Percentiles rank a stretch among this genome's conserved stretches.
phyloP scores from a whole-genome alignment of 805 yeast genomes.

The Saccharomycopsis sp. region DNA sequence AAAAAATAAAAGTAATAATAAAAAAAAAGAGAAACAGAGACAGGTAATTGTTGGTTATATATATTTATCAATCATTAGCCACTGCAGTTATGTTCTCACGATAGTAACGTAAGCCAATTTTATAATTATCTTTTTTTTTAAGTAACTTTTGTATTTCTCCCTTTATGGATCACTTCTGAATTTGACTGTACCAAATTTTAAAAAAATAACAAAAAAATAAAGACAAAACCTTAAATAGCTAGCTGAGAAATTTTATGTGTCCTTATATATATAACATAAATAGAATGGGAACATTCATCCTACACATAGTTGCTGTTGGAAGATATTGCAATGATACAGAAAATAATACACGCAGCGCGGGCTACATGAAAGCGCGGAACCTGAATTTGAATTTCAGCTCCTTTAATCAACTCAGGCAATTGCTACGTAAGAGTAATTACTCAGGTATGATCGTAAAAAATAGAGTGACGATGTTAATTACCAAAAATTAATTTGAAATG shows the following conservation, averaged over 20 bases:
- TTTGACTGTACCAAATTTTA: constrained; percentile 2
- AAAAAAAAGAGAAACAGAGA: background rate
- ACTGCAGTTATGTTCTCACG: background rate
- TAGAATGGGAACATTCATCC: background rate
- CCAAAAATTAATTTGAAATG: background rate
- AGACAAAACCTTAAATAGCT: background rate
- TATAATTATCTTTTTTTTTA: background rate
- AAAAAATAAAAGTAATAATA: background rate
- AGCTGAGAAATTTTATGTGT: background rate
- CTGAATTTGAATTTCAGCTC: background rate
- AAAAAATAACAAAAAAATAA: background rate
- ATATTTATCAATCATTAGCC: background rate
- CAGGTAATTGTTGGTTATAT: background rate
- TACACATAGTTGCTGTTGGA: background rate
- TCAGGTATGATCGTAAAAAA: background rate
- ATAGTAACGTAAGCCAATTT: background rate
- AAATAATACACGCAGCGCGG: background rate
- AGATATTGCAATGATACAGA: background rate
- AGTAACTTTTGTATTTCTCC: background rate
- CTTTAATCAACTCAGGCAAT: background rate
- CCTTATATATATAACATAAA: background rate
- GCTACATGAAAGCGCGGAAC: background rate
- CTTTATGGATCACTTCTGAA: constrained; percentile 2
- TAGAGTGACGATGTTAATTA: background rate
- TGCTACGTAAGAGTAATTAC: background rate